Percentiles rank a stretch among this genome's conserved stretches.
phyloP scores from a whole-genome alignment of 2,329 filamentous ascomycete genomes.

The Fonsecaea pedrosoi region DNA sequence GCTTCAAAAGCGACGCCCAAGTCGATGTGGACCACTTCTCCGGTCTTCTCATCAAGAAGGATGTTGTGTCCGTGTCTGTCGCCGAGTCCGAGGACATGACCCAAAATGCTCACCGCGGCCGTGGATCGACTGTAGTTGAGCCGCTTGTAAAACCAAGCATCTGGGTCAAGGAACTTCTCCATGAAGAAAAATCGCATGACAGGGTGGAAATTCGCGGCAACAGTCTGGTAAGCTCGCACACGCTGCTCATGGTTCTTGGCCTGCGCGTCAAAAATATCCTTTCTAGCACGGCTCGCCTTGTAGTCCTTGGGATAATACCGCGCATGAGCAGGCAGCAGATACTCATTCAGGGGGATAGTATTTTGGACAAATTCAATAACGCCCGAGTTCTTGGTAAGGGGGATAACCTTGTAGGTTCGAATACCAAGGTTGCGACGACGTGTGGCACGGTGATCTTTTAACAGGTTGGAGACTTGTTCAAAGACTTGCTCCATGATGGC shows the following conservation, averaged over 20 bases:
- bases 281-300: conserved; percentile 76
- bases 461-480: conserved; percentile 86
- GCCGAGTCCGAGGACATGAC: conserved; percentile 88
- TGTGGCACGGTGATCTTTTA: conserved; percentile 84
- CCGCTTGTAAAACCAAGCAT: conserved; percentile 91
- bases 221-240: conserved; percentile 75
- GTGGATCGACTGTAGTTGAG: conserved; percentile 92
- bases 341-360: conserved; percentile 90
- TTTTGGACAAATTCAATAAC: conserved; percentile 97
- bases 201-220: conserved; percentile 83
- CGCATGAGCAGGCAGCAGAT: conserved; percentile 87
- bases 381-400: conserved; percentile 81
- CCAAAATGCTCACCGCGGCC: conserved; percentile 92
- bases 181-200: conserved; percentile 98
- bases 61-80: conserved; percentile 98
- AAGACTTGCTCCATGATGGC: conserved; percentile 99
- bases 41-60: conserved; percentile 83
- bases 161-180: conserved; percentile 89
- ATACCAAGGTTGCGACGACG: conserved; percentile 88
- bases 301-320: conserved; percentile 84
- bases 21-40: conserved; percentile 96
- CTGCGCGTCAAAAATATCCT: conserved; percentile 77
- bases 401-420: conserved; percentile 95
- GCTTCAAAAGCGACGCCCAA: conserved; percentile 97
- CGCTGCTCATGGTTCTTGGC: conserved; percentile 72